Percentiles rank a stretch among this genome's conserved stretches.
Evolutionary conservation across 2,329 filamentous ascomycete species (phyloP).

Genomic region (Penicillium sp.): DNA sequence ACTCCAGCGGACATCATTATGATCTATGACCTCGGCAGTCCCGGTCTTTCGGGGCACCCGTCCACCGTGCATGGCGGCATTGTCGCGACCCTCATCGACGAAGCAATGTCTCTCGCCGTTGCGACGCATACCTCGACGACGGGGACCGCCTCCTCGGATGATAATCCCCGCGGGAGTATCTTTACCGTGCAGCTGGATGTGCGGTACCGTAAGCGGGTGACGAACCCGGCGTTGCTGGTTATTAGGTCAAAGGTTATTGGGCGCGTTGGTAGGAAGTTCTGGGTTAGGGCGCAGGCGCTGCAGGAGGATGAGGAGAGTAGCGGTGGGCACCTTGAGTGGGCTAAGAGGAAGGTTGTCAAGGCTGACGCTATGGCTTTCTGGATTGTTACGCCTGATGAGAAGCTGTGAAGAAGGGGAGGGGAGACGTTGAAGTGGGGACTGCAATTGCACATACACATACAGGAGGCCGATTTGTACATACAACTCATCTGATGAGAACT

Average conservation of each 20-base stretch:
- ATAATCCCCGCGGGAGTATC: constrained; percentile 30
- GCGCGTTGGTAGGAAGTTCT: constrained; percentile 40
- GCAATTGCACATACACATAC: not conserved
- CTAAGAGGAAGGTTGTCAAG: constrained; percentile 34
- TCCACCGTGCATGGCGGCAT: constrained; percentile 42
- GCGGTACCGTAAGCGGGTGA: constrained; percentile 39
- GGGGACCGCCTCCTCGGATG: not conserved
- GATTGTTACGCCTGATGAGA: constrained; percentile 32
- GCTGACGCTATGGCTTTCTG: constrained; percentile 45
- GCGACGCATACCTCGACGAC: constrained; percentile 28
- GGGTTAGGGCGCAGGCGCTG: constrained; percentile 40
- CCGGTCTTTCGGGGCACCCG: constrained; percentile 42
- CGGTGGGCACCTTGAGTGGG: constrained; percentile 32
- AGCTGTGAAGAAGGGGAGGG: constrained; percentile 19
- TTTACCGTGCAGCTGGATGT: constrained; percentile 44
- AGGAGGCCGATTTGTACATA: not conserved
- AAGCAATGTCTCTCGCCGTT: constrained; percentile 44
- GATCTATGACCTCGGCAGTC: constrained; percentile 34
- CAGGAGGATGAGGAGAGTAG: constrained; percentile 36
- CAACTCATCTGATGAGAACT: too few species aligned
- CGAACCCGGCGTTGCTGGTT: constrained; percentile 37
- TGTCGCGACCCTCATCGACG: constrained; percentile 43
- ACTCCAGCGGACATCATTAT: constrained; percentile 39
- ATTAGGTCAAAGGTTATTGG: constrained; percentile 38
- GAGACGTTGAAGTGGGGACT: not conserved